Base-by-base conservation (phyloP, 345 rosid species). In the Adansonia digitata region DNA sequence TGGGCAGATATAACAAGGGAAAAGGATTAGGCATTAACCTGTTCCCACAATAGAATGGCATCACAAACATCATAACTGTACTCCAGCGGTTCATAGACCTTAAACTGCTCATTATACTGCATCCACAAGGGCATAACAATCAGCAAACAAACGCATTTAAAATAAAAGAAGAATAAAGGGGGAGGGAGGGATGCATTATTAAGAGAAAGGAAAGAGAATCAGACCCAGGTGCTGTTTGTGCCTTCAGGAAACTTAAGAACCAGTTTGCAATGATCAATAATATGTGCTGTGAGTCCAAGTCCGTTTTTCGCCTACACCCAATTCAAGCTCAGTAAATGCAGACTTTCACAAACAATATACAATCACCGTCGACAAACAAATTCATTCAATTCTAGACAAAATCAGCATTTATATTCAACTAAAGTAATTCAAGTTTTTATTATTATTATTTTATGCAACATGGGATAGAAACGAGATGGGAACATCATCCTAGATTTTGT, bases 171-270 rank as follows among this genome's bases (percentile, higher is more conserved):
- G 34, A 61, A 66, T 14, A 26, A 31, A 34, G 20, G 5, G 5
- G 17, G 31, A 17, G 18, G 2, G 43, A 43, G 24, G 49, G 26
- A 18, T 26, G 20, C 42, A 68, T 35, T 22, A 64, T 20, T 34
- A 26, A 71, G 66, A 59, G 24, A 67, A 49, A 66, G 65, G 60
- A 78, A 71, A 24, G 34, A 72, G 72, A 76, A 65, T 42, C 83
- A 65, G 48, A 95, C 98, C 99, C 98, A 93, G 68, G 97, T 89
- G 84, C 99, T 95, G 82, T 95, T 93, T 57, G 97, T 95, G 86
- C 97, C 97, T 75, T 82, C 64, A 39, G 99, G 99, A 77, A 95
- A 95, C 87, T 90, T 91, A 45, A 95, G 95, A 73, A 82, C 80
- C 81, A 95, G 77, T 59, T 89, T 89, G 83, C 99, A 95, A 53